Evolutionary conservation across 345 rosid genomes (phyloP), one percentile per base, ranked within the genome.

Genomic region (Pugionium dolabratum): DNA sequence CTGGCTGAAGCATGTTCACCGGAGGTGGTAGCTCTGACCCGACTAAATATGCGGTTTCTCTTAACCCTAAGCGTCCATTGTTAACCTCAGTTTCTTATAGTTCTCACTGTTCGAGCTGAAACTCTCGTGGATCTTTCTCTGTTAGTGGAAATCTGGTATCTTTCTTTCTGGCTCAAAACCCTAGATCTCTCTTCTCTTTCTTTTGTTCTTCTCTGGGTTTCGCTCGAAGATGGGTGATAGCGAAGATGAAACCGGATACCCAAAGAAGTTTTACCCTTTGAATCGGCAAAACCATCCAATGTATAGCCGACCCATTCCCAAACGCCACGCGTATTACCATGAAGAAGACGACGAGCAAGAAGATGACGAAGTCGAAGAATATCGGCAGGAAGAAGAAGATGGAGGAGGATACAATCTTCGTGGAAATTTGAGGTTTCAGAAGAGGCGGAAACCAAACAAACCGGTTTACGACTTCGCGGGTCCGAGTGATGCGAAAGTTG

Each of bases 361-460:
- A 1, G 70, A 74, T 4, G 69, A 67, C 27, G 49, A 67, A 29
- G 27, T 74, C 42, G 64, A 69, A 37, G 69, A 58, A 0, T 30
- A 67, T 18, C 33, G 27, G 1, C 31, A 67, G 10, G 80, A 69
- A 2, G 87, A 75, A 25, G 88, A 79, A 0, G 83, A 76, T 0
- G 84, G 67, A n/a, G 76, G 76, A 4, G 75, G 77, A 25, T 54
- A 61, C 51, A 60, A 7, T 34, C 80, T 59, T 44, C 79, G 70
- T 54, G 89, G 78, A 35, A 80, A 7, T 32, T 86, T 76, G 64
- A 80, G 84, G 81, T 89, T 80, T 64, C 88, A 80, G 0, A 91
- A 89, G 75, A 89, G 84, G 74, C 84, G 76, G 66, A 95, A 91
- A 79, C 62, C 86, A 54, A 89, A 79, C 82, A 85, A 90, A 76